Base-by-base conservation (phyloP, 164 flowering plant species). In the Aristolochia fimbriata region DNA sequence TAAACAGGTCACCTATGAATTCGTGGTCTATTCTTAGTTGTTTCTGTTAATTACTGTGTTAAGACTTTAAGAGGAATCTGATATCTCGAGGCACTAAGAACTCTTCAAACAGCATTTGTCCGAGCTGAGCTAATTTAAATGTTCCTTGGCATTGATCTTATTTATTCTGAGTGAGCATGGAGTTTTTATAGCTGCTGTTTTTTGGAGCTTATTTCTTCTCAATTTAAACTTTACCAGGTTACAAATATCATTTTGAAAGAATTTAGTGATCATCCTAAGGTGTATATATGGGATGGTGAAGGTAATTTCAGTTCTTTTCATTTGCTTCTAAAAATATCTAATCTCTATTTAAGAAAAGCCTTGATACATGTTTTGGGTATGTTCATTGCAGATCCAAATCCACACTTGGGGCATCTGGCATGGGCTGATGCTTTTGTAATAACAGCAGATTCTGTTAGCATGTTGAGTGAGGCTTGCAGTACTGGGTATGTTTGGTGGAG, bases 381-480 rank as follows among this genome's bases (percentile, higher is more conserved):
- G 37, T 15, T 55, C 19, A 33, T 30, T 64, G 63, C 75, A 93
- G 99, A 77, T 65, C 92, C 92, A 71, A 90, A 91, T 75, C 97
- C 96, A 47, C 87, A 90, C 62, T 78, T 82, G 83, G 97, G 96
- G 46, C 88, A 91, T 80, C 78, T 91, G 55, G 96, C 97, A 46
- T 88, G 96, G 97, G 97, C 91, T 10, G 96, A 91, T 84, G 87
- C 97, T 64, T 93, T 90, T 77, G 83, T 93, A 57, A 63, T 93
- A 58, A 93, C 97, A 43, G 97, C 99, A 51, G 99, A 93, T 74
- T 93, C 97, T 69, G 85, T 93, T 67, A 88, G 96, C 59, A 82
- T 88, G 90, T 67, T 93, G 75, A 93, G 96, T 67, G 99, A 93
- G 71, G 96, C 86, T 70, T 93, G 99, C 85, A 85, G 97, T 70